Conservation (phyloP, 164 flowering plant species). For the Annona squamosa region DNA sequence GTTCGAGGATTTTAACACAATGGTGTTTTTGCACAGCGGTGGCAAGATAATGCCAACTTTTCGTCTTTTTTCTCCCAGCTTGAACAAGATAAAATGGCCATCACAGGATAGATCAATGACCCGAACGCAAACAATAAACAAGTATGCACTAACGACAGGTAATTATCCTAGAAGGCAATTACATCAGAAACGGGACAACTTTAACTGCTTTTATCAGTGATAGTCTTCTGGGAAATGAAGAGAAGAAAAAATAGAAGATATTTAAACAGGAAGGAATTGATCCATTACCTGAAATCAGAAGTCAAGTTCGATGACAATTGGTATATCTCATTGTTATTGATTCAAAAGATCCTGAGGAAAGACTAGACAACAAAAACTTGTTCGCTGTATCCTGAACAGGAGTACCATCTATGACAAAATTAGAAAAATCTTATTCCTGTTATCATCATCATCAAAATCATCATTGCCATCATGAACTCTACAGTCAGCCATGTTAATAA, state of each 20-base stretch:
- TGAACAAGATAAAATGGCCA: not conserved
- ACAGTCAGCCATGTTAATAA: slow-evolving; percentile 20
- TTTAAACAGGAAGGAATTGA: slow-evolving; percentile 4
- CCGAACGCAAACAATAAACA: not conserved
- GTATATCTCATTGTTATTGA: slow-evolving; percentile 9
- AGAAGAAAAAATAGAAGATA: not conserved
- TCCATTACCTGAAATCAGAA: slow-evolving; percentile 10
- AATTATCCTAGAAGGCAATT: not conserved
- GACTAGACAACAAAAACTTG: slow-evolving; percentile 22
- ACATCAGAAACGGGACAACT: not conserved
- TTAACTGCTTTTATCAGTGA: not conserved
- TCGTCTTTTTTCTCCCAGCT: too few relatives aligned
- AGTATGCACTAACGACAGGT: not conserved
- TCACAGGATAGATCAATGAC: not conserved
- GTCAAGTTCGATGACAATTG: slow-evolving; percentile 4
- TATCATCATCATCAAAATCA: slow-evolving; percentile 22
- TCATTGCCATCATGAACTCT: slow-evolving; percentile 9
- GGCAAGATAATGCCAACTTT: too few relatives aligned
- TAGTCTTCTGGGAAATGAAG: not conserved
- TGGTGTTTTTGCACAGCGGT: too few relatives aligned
- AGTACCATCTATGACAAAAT: slow-evolving; percentile 15
- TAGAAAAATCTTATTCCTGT: slow-evolving; percentile 18
- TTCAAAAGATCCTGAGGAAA: not conserved
- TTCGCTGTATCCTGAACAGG: slow-evolving; percentile 7
- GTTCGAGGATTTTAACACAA: too few relatives aligned